phyloP scores from a whole-genome alignment of 352 stramenopile genomes.

The Phytophthora aleatoria region DNA sequence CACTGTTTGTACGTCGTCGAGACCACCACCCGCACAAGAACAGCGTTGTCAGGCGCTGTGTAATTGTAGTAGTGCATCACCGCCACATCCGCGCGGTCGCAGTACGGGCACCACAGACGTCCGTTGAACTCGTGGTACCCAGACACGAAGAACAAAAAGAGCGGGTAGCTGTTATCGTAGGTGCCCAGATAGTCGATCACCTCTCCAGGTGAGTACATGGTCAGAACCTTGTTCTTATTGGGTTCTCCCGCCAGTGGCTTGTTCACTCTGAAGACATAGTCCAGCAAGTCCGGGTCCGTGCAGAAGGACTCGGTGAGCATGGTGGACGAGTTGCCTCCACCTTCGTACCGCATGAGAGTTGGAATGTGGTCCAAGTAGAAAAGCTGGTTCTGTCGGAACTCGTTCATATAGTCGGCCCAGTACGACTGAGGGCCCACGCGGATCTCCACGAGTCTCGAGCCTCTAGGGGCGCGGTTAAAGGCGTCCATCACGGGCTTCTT shows the following conservation, averaged over 20 bases:
- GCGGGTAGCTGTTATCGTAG: slow-evolving; percentile 75
- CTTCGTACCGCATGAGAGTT: slow-evolving; percentile 76
- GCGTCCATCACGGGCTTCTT: slow-evolving; percentile 76
- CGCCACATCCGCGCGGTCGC: slow-evolving; percentile 66
- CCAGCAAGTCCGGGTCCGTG: slow-evolving; percentile 62
- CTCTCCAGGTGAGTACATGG: slow-evolving; percentile 45
- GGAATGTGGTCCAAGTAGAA: slow-evolving; percentile 86
- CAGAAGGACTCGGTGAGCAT: slow-evolving; percentile 79
- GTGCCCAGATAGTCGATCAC: slow-evolving; percentile 59
- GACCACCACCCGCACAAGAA: slow-evolving; percentile 64
- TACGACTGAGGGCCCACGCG: slow-evolving; percentile 56
- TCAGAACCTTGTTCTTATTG: slow-evolving; percentile 70
- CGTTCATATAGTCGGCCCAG: slow-evolving; percentile 79
- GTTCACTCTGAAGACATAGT: slow-evolving; percentile 70
- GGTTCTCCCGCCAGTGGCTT: slow-evolving; percentile 46
- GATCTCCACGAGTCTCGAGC: slow-evolving; percentile 76
- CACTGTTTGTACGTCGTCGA: slow-evolving; percentile 67
- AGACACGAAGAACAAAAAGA: slow-evolving; percentile 83
- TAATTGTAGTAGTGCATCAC: slow-evolving; percentile 86
- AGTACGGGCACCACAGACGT: slow-evolving; percentile 82
- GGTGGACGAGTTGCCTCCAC: slow-evolving; percentile 68
- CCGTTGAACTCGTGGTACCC: slow-evolving; percentile 76
- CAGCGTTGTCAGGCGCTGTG: slow-evolving; percentile 57
- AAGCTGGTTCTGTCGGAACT: slow-evolving; percentile 80
- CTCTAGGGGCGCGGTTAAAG: slow-evolving; percentile 65